phyloP scores from a whole-genome alignment of 208 protist species.

The Trichomonas tenax region DNA sequence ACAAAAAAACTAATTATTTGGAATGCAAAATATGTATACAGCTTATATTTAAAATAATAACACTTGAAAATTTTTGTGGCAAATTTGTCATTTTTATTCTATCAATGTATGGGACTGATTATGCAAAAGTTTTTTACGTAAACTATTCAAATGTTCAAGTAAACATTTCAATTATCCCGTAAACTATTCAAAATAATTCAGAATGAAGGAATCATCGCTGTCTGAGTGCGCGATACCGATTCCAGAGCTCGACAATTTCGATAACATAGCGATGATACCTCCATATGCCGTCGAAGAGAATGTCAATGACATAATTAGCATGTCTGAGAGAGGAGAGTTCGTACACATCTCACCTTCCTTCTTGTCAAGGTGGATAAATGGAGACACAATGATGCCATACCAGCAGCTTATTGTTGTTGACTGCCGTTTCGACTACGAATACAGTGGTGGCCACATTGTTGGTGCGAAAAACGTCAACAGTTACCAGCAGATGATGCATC shows the following conservation, averaged over 20 bases:
- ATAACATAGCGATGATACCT: background rate
- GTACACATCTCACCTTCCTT: background rate
- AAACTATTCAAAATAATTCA: background rate
- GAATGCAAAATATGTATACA: too few species aligned
- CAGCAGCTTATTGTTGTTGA: background rate
- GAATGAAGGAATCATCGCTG: background rate
- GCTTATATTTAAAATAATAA: too few species aligned
- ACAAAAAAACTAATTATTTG: too few species aligned
- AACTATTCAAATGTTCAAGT: too few species aligned
- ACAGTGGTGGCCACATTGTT: background rate
- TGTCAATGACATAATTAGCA: background rate
- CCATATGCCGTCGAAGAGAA: background rate
- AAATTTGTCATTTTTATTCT: too few species aligned
- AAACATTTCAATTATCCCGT: too few species aligned
- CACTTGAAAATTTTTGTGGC: too few species aligned
- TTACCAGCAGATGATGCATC: background rate
- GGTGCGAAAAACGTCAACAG: background rate
- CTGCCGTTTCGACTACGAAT: background rate
- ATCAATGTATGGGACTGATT: too few species aligned
- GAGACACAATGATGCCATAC: too few species aligned
- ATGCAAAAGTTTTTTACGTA: too few species aligned
- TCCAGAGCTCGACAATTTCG: background rate
- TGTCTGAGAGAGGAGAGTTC: background rate
- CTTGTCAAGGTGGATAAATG: background rate
- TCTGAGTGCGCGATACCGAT: background rate